Evolutionary conservation across 139 green algal species (phyloP).

Genomic region (Mychonastes homosphaera): DNA sequence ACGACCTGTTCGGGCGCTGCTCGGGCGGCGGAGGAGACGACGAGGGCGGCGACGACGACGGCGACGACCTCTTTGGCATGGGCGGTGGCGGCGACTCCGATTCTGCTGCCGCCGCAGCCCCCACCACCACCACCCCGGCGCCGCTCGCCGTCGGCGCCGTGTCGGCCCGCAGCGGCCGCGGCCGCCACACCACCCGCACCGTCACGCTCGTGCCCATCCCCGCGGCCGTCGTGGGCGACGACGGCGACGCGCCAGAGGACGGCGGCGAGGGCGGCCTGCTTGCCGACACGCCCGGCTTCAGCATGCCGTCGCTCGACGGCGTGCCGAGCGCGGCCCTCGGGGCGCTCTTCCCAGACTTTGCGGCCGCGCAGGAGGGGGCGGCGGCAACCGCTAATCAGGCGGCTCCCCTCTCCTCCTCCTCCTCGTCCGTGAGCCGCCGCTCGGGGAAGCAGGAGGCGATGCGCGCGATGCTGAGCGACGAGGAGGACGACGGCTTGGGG

Average conservation of each 20-base stretch:
- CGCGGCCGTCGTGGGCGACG: too few relatives aligned
- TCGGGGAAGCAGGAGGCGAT: too few relatives aligned
- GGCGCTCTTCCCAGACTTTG: conserved; percentile 51
- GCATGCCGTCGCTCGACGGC: conserved; percentile 49
- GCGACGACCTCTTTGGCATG: conserved; percentile 52
- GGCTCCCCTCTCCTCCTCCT: too few relatives aligned
- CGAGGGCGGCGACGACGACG: conserved; percentile 32
- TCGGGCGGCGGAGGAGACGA: conserved; percentile 5
- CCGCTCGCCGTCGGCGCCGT: conserved; percentile 53
- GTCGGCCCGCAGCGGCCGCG: conserved; percentile 60
- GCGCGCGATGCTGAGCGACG: too few relatives aligned
- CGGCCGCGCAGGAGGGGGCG: conserved; percentile 5
- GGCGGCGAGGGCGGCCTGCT: conserved; percentile 77
- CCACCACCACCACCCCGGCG: not conserved
- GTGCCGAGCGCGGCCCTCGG: conserved; percentile 29
- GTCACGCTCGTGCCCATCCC: conserved; percentile 65
- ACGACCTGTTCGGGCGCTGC: conserved; percentile 9
- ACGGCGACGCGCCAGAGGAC: too few relatives aligned
- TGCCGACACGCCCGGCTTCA: conserved; percentile 90
- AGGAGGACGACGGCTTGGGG: too few relatives aligned
- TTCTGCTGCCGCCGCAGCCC: too few relatives aligned
- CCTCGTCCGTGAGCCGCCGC: too few relatives aligned
- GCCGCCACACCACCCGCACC: conserved; percentile 86
- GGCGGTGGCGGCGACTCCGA: conserved; percentile 75
- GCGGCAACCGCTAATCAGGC: too few relatives aligned